Evolutionary conservation across 768 basidiomycete genomes (phyloP), one percentile per base, ranked within the genome.

Genomic region (Collybiopsis luxurians): DNA sequence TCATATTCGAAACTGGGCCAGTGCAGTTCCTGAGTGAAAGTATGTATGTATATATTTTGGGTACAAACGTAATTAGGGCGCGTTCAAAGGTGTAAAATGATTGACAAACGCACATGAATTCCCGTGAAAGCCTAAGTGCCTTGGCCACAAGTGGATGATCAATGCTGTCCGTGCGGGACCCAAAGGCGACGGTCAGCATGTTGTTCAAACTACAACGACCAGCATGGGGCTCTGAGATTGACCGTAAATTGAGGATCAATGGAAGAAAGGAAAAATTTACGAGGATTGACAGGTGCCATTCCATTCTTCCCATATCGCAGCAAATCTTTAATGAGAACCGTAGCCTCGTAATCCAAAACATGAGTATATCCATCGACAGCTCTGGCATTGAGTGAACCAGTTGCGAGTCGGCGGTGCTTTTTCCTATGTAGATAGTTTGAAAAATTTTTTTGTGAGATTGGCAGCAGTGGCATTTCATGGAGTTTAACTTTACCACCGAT

Each of bases 401-500:
- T 59, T 7, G 65, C 66, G 38, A 67, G 50, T 26, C 59, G 46
- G 4, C 66, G 66, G 36, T 67, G 66, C 31, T 60, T 56, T 34
- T 59, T 53, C 63, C 63, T 64, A 28, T 17, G 27, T 23, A n/a
- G 19, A 48, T 43, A 10, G 26, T n/a, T n/a, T n/a, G n/a, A n/a
- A n/a, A n/a, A n/a, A n/a, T n/a, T n/a, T n/a, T n/a, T n/a, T n/a
- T n/a, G n/a, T n/a, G n/a, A n/a, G n/a, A n/a, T n/a, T n/a, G n/a
- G n/a, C 30, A 12, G 3, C 26, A 12, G 21, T 26, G 17, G 2
- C 2, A 17, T 17, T 9, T 5, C 0, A 21, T 27, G 13, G 26
- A 1, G 19, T 21, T 11, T n/a, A 27, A 28, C 39, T 47, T 34
- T 56, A 70, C 73, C 73, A 72, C 58, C 45, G 66, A 23, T 72